A percentile compares a stretch with the other conserved stretches of the same genome.
Conservation (phyloP, 257 asterid genomes). For the Gynochthodes officinalis region DNA sequence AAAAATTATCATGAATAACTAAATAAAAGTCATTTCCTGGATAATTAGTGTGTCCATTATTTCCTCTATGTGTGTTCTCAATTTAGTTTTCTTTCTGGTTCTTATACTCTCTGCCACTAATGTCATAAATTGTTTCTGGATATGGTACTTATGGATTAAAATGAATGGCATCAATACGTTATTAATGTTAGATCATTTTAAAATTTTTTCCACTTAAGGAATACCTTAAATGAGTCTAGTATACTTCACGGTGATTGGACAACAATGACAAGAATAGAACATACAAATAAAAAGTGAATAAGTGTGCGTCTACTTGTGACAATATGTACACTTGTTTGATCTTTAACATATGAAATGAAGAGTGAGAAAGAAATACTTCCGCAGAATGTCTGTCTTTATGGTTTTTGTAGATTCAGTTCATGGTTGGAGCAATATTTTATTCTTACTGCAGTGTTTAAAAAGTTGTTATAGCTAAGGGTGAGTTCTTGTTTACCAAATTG, state of each 20-base stretch:
- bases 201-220: neutral
- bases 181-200: neutral
- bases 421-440: neutral
- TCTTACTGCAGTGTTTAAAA: neutral
- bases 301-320: neutral
- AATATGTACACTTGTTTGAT: neutral
- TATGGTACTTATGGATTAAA: neutral
- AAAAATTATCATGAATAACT: constrained; percentile 3
- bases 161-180: neutral
- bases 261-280: neutral
- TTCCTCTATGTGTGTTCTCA: neutral
- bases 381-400: neutral
- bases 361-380: neutral
- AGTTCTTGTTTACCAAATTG: neutral
- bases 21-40: constrained; percentile 18
- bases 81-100: neutral
- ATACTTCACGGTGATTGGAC: neutral
- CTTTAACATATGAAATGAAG: neutral
- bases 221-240: neutral
- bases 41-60: neutral
- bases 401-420: neutral
- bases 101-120: neutral
- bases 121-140: neutral
- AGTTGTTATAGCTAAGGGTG: neutral
- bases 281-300: neutral